Percentiles rank a stretch among this genome's conserved stretches.
Evolutionary conservation across 495 filamentous ascomycete species (phyloP).

Genomic region (Aspergillus leporis): DNA sequence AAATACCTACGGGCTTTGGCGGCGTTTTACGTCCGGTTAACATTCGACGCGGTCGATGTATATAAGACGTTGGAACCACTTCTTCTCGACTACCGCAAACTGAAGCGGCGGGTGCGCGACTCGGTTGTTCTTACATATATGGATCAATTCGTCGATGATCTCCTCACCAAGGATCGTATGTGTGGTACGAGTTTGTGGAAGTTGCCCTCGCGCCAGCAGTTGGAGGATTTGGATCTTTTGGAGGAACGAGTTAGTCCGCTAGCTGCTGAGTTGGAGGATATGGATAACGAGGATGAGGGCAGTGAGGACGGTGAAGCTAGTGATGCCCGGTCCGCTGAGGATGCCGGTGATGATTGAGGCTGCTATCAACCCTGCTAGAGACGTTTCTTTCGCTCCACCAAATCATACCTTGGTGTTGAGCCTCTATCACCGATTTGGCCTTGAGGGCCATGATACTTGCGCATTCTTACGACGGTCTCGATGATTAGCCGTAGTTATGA

Average conservation of each 20-base stretch:
- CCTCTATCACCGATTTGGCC: neutral
- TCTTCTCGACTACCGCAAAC: constrained; percentile 78
- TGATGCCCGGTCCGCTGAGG: constrained; percentile 17
- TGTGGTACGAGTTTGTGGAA: constrained; percentile 94
- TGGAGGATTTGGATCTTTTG: constrained; percentile 89
- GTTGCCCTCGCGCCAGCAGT: constrained; percentile 72
- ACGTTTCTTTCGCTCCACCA: neutral
- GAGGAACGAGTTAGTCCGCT: constrained; percentile 85
- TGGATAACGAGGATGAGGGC: constrained; percentile 67
- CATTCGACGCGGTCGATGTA: constrained; percentile 78
- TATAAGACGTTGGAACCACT: constrained; percentile 80
- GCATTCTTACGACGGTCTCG: neutral
- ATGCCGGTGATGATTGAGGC: constrained; percentile 32
- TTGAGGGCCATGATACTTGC: neutral
- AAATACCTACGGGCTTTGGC: constrained; percentile 90
- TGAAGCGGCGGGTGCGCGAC: constrained; percentile 70
- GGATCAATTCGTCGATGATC: constrained; percentile 92
- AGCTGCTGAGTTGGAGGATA: constrained; percentile 77
- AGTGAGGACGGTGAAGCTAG: constrained; percentile 23
- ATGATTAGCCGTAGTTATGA: neutral
- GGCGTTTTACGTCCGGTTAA: constrained; percentile 90
- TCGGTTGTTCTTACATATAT: constrained; percentile 74
- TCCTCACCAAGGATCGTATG: constrained; percentile 85
- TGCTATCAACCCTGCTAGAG: neutral
- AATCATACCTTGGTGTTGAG: neutral